Evolutionary conservation across 2,329 filamentous ascomycete species (phyloP), one percentile per base, ranked within the genome.

Genomic region (Iodosphaeria phyllophila): DNA sequence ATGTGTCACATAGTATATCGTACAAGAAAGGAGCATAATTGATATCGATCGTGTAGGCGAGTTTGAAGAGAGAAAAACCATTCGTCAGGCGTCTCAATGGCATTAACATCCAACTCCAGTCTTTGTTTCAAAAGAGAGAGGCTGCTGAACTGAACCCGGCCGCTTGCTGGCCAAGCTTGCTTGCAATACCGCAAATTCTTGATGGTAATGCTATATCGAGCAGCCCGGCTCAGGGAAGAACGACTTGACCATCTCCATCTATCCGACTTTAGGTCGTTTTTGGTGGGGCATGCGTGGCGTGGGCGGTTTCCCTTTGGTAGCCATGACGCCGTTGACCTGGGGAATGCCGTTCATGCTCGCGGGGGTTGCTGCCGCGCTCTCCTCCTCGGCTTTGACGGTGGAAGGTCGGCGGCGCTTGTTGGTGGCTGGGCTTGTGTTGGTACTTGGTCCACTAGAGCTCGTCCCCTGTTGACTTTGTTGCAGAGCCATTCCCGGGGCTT

Each of bases 381-480:
- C 63, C 8, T 70, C 64, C 32, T 70, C 65, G 4, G 47, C 43
- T 48, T 70, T 70, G 12, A 70, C 60, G 4, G 56, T 57, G 0
- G 64, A 69, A 1, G 63, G 59, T 16, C 65, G 53, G 36, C 65
- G 48, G 27, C 64, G 52, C 46, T 71, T 71, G 34, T 67, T 68
- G 17, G 60, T 64, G 13, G 62, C 58, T 19, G 67, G 67, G 16
- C 65, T 71, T 5, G 71, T 75, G 47, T 74, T 75, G 28, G 70
- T 68, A 40, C 68, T 74, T 5, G 68, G 67, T 2, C 67, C 70
- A 41, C 64, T 69, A 7, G 69, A 74, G 42, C 54, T 67, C 16
- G 69, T 72, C 19, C 70, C 71, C 41, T 75, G 71, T 42, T 74
- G 70, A 41, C 69, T 74, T 33, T 67, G 64, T 42, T 75, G 69